Evolutionary conservation across 139 green algal genomes (phyloP).

Genomic region (Coelastrella sp.): DNA sequence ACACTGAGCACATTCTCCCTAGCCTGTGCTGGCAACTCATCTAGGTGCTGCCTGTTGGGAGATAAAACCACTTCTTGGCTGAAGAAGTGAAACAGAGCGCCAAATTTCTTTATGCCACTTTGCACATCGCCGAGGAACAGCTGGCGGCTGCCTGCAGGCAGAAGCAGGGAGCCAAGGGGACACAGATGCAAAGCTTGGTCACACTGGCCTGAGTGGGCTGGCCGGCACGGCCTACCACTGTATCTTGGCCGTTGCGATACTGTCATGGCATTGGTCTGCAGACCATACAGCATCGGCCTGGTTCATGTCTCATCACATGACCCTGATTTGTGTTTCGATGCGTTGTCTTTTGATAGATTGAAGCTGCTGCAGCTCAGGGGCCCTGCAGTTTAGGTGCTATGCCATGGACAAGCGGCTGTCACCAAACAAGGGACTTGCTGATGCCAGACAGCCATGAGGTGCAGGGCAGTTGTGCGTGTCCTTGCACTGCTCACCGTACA

Average conservation of each 20-base stretch:
- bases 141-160: slow-evolving; percentile 61
- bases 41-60: slow-evolving; percentile 4
- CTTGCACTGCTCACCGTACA: slow-evolving; percentile 61
- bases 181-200: too few relatives aligned
- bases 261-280: too few relatives aligned
- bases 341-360: too few relatives aligned
- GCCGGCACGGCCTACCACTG: neutral
- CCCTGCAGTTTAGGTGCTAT: too few relatives aligned
- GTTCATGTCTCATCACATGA: too few relatives aligned
- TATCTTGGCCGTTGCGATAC: too few relatives aligned
- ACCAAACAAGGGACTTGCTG: neutral
- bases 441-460: neutral
- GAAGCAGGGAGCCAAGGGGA: neutral
- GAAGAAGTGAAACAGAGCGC: slow-evolving; percentile 75
- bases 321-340: too few relatives aligned
- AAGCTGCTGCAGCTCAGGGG: too few relatives aligned
- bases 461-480: too few relatives aligned
- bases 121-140: slow-evolving; percentile 87
- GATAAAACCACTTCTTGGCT: slow-evolving; percentile 7
- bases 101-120: slow-evolving; percentile 64
- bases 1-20: slow-evolving; percentile 25
- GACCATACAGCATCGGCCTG: too few relatives aligned
- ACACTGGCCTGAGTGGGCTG: too few relatives aligned
- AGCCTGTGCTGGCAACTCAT: slow-evolving; percentile 22
- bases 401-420: neutral